Evolutionary conservation across 2,329 filamentous ascomycete genomes (phyloP).

Genomic region (Aspergillus felis): DNA sequence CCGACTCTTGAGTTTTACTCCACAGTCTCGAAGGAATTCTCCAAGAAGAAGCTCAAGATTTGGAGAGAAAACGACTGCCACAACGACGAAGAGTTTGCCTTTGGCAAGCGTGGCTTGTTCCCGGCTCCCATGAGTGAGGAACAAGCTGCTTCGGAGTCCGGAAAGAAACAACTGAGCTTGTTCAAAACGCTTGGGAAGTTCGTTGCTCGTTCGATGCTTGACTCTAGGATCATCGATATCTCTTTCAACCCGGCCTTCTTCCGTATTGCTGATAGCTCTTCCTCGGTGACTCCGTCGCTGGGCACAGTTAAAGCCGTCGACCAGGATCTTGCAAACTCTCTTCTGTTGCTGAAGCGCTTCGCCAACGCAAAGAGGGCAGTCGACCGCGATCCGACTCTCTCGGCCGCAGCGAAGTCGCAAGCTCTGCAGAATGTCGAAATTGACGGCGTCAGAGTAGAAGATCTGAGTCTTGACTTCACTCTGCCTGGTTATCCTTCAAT

Average conservation of each 20-base stretch:
- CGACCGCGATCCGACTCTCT: constrained; percentile 65
- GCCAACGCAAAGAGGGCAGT: constrained; percentile 77
- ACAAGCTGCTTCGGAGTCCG: constrained; percentile 68
- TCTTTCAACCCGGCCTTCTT: constrained; percentile 98
- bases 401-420: constrained; percentile 64
- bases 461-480: constrained; percentile 90
- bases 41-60: constrained; percentile 92
- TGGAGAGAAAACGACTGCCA: constrained; percentile 86
- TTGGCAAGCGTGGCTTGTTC: constrained; percentile 80
- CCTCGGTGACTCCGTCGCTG: constrained; percentile 72
- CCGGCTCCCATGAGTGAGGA: constrained; percentile 83
- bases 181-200: constrained; percentile 97
- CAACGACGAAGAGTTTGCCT: constrained; percentile 74
- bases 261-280: constrained; percentile 72
- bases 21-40: constrained; percentile 93
- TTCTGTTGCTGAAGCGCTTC: constrained; percentile 85
- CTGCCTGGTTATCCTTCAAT: constrained; percentile 86
- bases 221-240: constrained; percentile 95
- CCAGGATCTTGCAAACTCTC: constrained; percentile 74
- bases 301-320: constrained; percentile 89
- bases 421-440: constrained; percentile 68
- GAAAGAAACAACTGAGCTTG: constrained; percentile 80
- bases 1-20: constrained; percentile 98
- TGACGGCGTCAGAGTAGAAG: constrained; percentile 74
- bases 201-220: constrained; percentile 95